Conservation (phyloP, 306 rosid genomes). For the Biancaea sappan region DNA sequence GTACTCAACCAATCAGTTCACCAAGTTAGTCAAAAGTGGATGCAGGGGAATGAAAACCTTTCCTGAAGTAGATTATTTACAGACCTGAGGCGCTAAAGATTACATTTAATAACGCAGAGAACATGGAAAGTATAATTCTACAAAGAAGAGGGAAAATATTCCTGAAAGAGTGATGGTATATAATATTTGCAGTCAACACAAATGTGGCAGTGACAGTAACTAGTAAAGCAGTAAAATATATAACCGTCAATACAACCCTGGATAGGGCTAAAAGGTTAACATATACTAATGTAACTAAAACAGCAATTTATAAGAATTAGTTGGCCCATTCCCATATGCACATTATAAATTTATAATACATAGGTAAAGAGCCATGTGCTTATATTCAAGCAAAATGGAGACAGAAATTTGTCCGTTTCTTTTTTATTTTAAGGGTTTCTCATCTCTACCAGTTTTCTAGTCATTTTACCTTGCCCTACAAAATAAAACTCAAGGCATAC, state of each 20-base stretch:
- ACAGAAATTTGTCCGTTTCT: background rate
- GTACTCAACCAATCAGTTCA: slow-evolving; percentile 26
- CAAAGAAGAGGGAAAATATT: background rate
- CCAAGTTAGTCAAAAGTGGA: slow-evolving; percentile 14
- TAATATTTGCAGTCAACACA: background rate
- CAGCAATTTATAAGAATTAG: background rate
- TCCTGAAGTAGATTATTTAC: slow-evolving; percentile 18
- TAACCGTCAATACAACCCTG: background rate
- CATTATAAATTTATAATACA: background rate
- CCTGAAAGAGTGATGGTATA: background rate
- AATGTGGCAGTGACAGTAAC: background rate
- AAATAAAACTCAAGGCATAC: background rate
- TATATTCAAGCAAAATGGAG: background rate
- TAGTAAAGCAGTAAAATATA: background rate
- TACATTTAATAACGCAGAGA: slow-evolving; percentile 15
- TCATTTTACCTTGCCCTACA: background rate
- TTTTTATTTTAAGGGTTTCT: background rate
- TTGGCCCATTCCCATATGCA: background rate
- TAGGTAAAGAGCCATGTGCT: background rate
- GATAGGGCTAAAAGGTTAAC: background rate
- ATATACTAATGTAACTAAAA: no score
- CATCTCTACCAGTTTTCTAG: background rate
- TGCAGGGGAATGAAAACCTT: slow-evolving; percentile 1
- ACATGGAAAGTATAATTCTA: background rate
- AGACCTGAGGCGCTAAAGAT: background rate